Base-by-base conservation (phyloP, 495 filamentous ascomycete species). In the Talaromyces nanjingensis region DNA sequence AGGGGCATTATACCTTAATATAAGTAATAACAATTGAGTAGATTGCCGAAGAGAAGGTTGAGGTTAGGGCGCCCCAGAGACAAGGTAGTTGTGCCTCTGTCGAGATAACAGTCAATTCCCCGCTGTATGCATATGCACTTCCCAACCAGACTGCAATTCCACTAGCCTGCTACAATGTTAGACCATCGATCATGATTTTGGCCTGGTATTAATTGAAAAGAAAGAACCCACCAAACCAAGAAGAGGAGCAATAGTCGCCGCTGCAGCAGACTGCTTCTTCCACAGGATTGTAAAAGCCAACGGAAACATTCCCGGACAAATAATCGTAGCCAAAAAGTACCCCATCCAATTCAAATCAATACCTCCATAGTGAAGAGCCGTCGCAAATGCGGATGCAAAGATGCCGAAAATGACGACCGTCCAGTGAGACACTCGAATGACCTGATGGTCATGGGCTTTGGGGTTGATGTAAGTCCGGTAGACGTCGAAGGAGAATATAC, bases 71-170 rank as follows among this genome's bases (percentile, higher is more conserved):
- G 4, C 72, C 76, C 37, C 68, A 73, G 3, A 77, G 64, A 55
- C 70, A 73, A 20, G 76, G 75, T 20, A 76, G 34, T 2, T 63
- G 71, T 20, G 63, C 64, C 2, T 74, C 74, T 2, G 74, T 77
- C 2, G 77, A 72, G 0, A 69, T 61, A 39, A 81, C 71, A 25
- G 67, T 72, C 53, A 80, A 65, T 4, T 59, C 70, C 6, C 77
- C 77, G 25, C 73, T 73, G 31, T 72, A 73, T 12, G 65, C 63
- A 58, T 70, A 68, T 2, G 77, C 71, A 14, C 71, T 73, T 20
- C 68, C 72, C 14, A 82, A 67, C 74, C 78, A 80, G 29, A 71
- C 71, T 8, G 70, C 69, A 20, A 81, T 60, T 3, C 75, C 73
- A 2, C 72, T 68, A 18, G 1, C 74, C 39, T 56, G 27, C 14